These are phyloP conservation scores for Trifolium repens DNA, from an alignment of 306 rosid genomes.

Conservation along the genomic window DNA sequence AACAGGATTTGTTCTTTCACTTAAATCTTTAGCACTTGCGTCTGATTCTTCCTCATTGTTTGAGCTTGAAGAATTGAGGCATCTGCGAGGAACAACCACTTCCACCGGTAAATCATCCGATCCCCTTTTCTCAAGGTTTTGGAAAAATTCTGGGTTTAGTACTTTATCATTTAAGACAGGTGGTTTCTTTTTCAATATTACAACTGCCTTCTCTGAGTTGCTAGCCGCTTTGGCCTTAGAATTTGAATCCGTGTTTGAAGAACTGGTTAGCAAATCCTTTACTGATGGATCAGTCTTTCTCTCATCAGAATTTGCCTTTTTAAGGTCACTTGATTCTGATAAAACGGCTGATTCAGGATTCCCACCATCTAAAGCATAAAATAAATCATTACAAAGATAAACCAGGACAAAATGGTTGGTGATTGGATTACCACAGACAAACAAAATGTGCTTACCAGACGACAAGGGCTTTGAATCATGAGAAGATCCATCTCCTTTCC, in stretches of 20 bases:
- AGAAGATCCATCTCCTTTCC: constrained; percentile 71
- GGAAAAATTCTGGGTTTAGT: constrained; percentile 91
- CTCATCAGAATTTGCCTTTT: constrained; percentile 53
- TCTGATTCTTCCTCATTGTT: constrained; percentile 68
- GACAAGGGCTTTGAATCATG: constrained; percentile 60
- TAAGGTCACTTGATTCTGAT: constrained; percentile 57
- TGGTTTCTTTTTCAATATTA: constrained; percentile 87
- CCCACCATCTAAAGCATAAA: constrained; percentile 55
- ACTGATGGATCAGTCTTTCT: constrained; percentile 52
- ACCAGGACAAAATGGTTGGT: constrained; percentile 24
- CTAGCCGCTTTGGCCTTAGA: constrained; percentile 59
- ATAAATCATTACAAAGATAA: constrained; percentile 37
- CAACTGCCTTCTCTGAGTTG: constrained; percentile 82
- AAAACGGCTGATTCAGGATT: constrained; percentile 48
- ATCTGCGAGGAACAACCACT: constrained; percentile 85
- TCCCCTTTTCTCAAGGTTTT: constrained; percentile 83
- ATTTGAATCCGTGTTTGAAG: constrained; percentile 58
- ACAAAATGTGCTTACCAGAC: constrained; percentile 51
- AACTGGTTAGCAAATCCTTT: constrained; percentile 61
- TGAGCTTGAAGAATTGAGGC: constrained; percentile 66
- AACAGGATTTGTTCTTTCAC: constrained; percentile 51
- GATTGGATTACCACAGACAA: constrained; percentile 33
- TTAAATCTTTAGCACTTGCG: constrained; percentile 54
- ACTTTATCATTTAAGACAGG: constrained; percentile 81
- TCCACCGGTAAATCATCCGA: constrained; percentile 91